phyloP scores from a whole-genome alignment of 345 rosid species.

The Camelina sativa region DNA sequence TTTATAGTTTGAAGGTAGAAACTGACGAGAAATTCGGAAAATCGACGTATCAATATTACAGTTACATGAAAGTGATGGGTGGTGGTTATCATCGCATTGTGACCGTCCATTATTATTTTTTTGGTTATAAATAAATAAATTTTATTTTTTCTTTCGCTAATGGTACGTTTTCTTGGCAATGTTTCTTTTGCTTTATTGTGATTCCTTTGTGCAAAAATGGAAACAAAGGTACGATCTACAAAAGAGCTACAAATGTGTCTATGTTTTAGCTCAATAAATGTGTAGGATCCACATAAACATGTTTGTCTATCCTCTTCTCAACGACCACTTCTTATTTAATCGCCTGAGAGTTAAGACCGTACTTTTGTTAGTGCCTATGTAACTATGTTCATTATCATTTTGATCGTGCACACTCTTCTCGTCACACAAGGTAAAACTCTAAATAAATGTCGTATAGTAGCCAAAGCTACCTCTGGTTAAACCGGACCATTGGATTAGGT shows the following conservation, averaged over 20 bases:
- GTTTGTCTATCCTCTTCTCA: conserved; percentile 24
- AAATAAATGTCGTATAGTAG: background rate
- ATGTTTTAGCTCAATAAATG: conserved; percentile 16
- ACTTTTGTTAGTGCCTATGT: conserved; percentile 5
- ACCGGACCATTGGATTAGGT: background rate
- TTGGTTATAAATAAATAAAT: background rate
- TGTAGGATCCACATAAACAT: conserved; percentile 37
- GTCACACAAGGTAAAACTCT: background rate
- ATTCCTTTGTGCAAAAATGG: conserved; percentile 25
- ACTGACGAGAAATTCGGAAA: conserved; percentile 16
- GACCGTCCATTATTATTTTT: conserved; percentile 34
- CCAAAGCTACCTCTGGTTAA: background rate
- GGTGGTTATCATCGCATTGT: conserved; percentile 34
- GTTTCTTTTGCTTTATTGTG: conserved; percentile 26
- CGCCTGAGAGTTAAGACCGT: background rate
- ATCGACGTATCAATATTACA: conserved; percentile 21
- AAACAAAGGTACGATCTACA: conserved; percentile 36
- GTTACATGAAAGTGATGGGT: conserved; percentile 38
- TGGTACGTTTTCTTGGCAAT: conserved; percentile 16
- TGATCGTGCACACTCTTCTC: background rate
- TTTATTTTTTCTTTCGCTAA: background rate
- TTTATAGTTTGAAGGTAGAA: background rate
- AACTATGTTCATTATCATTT: background rate
- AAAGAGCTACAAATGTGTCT: conserved; percentile 28
- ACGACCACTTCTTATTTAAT: conserved; percentile 9